Conservation (phyloP, 2,329 filamentous ascomycete genomes). For the Fusarium xyrophilum region DNA sequence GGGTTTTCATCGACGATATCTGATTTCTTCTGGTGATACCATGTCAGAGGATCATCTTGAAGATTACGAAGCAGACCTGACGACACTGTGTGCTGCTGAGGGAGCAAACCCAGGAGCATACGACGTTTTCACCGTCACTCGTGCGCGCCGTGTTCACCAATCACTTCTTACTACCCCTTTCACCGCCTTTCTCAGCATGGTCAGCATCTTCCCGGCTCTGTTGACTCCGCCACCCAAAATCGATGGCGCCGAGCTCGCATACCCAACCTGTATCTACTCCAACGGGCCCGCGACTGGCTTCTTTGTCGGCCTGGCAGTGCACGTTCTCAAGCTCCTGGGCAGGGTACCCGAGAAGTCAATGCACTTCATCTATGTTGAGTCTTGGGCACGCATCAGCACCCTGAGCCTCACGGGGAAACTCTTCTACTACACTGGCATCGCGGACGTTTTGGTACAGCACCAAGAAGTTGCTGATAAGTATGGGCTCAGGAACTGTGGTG, state of each 20-base stretch:
- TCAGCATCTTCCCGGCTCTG: constrained; percentile 66
- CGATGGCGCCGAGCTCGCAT: constrained; percentile 44
- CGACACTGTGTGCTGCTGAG: constrained; percentile 26
- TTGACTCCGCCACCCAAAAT: constrained; percentile 43
- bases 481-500: constrained; percentile 48
- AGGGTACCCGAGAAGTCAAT: constrained; percentile 62
- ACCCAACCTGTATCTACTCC: constrained; percentile 79
- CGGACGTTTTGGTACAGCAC: constrained; percentile 87
- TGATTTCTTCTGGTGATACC: constrained; percentile 77
- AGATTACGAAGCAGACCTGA: constrained; percentile 50
- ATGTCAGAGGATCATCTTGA: constrained; percentile 73
- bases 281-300: constrained; percentile 92
- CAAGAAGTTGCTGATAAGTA: constrained; percentile 62
- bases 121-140: constrained; percentile 71
- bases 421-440: constrained; percentile 67
- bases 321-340: constrained; percentile 55
- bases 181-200: constrained; percentile 70
- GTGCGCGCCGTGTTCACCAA: constrained; percentile 85
- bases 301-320: constrained; percentile 66
- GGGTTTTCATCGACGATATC: constrained; percentile 76
- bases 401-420: constrained; percentile 86
- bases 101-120: constrained; percentile 56
- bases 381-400: constrained; percentile 83
- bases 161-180: constrained; percentile 75
- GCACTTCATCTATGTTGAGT: constrained; percentile 86